Conservation (phyloP, 495 filamentous ascomycete genomes). For the Letharia columbiana region DNA sequence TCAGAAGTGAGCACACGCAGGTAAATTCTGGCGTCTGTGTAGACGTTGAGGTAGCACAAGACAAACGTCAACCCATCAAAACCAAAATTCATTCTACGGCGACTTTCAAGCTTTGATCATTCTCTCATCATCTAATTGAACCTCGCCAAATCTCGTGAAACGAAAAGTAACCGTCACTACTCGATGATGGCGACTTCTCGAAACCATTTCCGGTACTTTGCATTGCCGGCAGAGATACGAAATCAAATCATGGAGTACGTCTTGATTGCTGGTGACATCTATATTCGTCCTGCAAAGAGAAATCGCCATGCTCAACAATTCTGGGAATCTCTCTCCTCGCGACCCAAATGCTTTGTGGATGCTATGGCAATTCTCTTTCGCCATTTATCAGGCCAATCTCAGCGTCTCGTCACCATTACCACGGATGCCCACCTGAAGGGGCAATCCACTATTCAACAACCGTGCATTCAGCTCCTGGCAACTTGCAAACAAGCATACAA, state of each 20-base stretch:
- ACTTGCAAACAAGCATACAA: neutral
- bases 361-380: neutral
- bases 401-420: neutral
- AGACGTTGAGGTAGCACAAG: no score
- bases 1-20: no score
- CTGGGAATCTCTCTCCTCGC: neutral
- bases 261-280: neutral
- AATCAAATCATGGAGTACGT: slow-evolving; percentile 5
- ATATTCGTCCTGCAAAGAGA: neutral
- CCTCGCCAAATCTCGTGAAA: no score
- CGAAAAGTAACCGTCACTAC: no score
- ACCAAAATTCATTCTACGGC: no score
- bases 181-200: neutral
- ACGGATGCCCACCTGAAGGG: neutral
- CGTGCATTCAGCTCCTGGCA: neutral
- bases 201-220: neutral
- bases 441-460: neutral
- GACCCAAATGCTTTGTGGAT: neutral
- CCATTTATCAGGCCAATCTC: neutral
- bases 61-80: no score
- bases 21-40: no score
- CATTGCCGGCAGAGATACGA: slow-evolving; percentile 5
- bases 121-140: no score
- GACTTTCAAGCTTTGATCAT: no score
- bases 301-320: neutral